phyloP scores from a whole-genome alignment of 1,139 yeast genomes.

The Meyerozyma guilliermondii region DNA sequence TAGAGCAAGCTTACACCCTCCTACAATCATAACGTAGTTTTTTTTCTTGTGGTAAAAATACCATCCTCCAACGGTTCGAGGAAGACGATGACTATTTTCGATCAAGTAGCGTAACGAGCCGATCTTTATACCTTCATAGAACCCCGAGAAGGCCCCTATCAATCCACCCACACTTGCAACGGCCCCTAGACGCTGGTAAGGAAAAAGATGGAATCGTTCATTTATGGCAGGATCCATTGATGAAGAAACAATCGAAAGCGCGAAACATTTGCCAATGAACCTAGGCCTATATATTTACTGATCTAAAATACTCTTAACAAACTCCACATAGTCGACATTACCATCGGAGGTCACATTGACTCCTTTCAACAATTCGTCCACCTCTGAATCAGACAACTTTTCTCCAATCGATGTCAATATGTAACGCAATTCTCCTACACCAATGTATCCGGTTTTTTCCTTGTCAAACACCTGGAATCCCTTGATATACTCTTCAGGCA shows the following conservation, averaged over 20 bases:
- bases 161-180: conserved; percentile 37
- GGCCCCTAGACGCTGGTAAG: conserved; percentile 30
- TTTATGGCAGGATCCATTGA: conserved; percentile 8
- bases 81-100: conserved; percentile 79
- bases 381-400: conserved; percentile 83
- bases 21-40: conserved; percentile 65
- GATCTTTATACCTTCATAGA: conserved; percentile 52
- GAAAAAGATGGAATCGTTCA: conserved; percentile 39
- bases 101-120: conserved; percentile 64
- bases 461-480: conserved; percentile 17
- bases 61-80: conserved; percentile 81
- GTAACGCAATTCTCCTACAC: conserved; percentile 94
- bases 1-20: conserved; percentile 45
- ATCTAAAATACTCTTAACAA: conserved; percentile 88
- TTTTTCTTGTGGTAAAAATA: conserved; percentile 83
- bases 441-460: conserved; percentile 64
- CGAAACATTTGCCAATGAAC: too few species aligned
- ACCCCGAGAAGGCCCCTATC: conserved; percentile 61
- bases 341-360: conserved; percentile 92
- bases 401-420: conserved; percentile 93
- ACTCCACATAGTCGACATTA: conserved; percentile 90
- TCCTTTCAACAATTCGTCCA: conserved; percentile 92
- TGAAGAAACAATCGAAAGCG: not conserved
- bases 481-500: conserved; percentile 60
- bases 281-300: conserved; percentile 28